Percentiles rank a stretch among this genome's conserved stretches.
Conservation (phyloP, 139 green algal species). For the Spirogloea muscicola region DNA sequence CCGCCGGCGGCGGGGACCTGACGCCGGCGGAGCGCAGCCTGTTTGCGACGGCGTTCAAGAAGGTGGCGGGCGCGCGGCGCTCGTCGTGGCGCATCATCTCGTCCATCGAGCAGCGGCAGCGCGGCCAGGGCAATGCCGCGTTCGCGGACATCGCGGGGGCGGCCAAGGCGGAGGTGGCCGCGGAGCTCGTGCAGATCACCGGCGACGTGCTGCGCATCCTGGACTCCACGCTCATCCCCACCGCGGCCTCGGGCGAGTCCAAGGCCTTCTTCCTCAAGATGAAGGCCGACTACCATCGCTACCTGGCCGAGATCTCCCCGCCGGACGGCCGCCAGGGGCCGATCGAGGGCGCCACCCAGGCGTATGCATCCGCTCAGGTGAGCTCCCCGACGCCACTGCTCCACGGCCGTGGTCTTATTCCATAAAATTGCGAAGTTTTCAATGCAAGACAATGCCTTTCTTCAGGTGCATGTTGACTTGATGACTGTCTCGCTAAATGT, state of each 20-base stretch:
- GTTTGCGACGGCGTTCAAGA: constrained; percentile 59
- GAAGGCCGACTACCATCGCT: constrained; percentile 61
- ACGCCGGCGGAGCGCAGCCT: constrained; percentile 55
- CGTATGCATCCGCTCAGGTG: constrained; percentile 52
- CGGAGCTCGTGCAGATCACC: constrained; percentile 52
- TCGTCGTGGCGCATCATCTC: constrained; percentile 58
- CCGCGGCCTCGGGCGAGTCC: constrained; percentile 45
- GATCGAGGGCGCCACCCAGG: constrained; percentile 40
- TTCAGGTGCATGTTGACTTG: no score
- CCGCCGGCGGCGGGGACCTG: constrained; percentile 35
- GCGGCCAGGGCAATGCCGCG: constrained; percentile 41
- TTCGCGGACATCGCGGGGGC: constrained; percentile 42
- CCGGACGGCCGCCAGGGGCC: constrained; percentile 36
- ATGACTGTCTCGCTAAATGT: no score
- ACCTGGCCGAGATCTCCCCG: constrained; percentile 54
- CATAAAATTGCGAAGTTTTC: no score
- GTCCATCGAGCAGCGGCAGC: constrained; percentile 58
- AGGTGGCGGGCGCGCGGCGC: constrained; percentile 53
- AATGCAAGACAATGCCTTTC: no score
- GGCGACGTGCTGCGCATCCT: constrained; percentile 47
- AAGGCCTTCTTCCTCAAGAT: constrained; percentile 89
- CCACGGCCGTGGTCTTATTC: no score
- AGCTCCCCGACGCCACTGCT: no score
- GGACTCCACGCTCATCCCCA: constrained; percentile 50
- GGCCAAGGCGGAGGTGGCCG: constrained; percentile 51